A percentile compares a stretch with the other conserved stretches of the same genome.
phyloP scores from a whole-genome alignment of 495 filamentous ascomycete species.

The Endocarpon pusillum region DNA sequence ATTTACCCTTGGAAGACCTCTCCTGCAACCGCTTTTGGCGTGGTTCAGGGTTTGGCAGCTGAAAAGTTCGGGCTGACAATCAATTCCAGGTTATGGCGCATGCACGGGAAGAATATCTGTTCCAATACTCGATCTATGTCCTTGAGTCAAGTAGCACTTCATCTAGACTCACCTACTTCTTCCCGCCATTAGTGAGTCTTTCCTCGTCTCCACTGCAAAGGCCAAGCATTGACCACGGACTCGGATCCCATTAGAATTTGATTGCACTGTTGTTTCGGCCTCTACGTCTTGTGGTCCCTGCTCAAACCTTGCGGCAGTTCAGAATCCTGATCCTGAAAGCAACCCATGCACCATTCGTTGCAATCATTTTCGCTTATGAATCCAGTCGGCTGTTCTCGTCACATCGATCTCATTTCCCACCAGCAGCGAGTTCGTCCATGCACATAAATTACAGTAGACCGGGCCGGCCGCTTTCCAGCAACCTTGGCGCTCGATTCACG shows the following conservation, averaged over 20 bases:
- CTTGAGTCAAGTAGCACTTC: conserved; percentile 59
- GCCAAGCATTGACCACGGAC: not conserved
- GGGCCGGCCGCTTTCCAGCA: conserved; percentile 13
- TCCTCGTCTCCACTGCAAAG: not conserved
- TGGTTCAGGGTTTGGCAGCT: too few species aligned
- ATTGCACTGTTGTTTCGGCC: conserved; percentile 75
- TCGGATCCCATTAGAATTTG: conserved; percentile 43
- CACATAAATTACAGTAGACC: conserved; percentile 14
- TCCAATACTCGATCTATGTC: conserved; percentile 56
- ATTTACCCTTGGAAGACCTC: conserved; percentile 13
- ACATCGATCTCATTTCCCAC: conserved; percentile 14
- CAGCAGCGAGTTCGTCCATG: conserved; percentile 11
- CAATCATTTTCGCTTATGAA: conserved; percentile 44
- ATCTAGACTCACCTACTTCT: conserved; percentile 66
- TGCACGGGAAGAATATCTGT: conserved; percentile 66
- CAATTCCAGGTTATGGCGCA: conserved; percentile 37
- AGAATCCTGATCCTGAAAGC: conserved; percentile 66
- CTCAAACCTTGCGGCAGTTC: conserved; percentile 49
- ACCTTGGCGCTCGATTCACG: conserved; percentile 12
- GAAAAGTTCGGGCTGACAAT: conserved; percentile 2
- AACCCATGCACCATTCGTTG: conserved; percentile 48
- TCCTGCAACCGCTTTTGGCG: not conserved
- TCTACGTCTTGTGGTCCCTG: conserved; percentile 55
- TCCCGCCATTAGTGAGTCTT: conserved; percentile 39
- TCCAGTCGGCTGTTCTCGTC: conserved; percentile 17